Percentiles rank a stretch among this genome's conserved stretches.
phyloP scores from a whole-genome alignment of 306 rosid species.

The Cicer yamashitae region DNA sequence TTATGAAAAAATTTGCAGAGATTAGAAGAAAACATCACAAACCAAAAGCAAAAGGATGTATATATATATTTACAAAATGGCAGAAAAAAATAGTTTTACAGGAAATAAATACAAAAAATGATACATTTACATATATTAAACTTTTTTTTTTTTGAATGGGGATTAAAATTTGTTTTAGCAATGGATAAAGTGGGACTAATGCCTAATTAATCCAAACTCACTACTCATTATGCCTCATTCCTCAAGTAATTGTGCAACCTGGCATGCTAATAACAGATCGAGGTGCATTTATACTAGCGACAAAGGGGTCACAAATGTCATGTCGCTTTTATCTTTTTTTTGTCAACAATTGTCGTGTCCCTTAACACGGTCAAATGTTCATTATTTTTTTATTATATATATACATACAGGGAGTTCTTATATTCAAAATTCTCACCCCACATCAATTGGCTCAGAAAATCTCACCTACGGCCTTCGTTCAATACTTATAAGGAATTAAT shows the following conservation, averaged over 20 bases:
- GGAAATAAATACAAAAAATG: too few species aligned
- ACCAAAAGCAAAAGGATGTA: too few species aligned
- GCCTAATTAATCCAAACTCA: background rate
- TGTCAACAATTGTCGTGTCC: conserved; percentile 16
- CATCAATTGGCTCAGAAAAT: conserved; percentile 29
- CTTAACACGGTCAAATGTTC: background rate
- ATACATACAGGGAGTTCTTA: background rate
- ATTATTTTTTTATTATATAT: background rate
- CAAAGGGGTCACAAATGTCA: conserved; percentile 24
- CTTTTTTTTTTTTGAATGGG: too few species aligned
- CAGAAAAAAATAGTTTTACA: too few species aligned
- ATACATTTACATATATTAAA: too few species aligned
- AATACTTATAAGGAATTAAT: conserved; percentile 16
- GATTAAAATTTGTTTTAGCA: too few species aligned
- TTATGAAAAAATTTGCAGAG: too few species aligned
- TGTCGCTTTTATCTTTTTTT: too few species aligned
- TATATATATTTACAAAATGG: too few species aligned
- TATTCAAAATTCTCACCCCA: conserved; percentile 38
- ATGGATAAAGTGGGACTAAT: too few species aligned
- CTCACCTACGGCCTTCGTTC: background rate
- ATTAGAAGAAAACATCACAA: too few species aligned
- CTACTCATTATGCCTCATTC: background rate
- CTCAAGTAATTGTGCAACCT: conserved; percentile 15
- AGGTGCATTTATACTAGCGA: conserved; percentile 19
- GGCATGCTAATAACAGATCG: background rate